Percentiles rank a stretch among this genome's conserved stretches.
phyloP scores from a whole-genome alignment of 148 eudicot species.

The Arctostaphylos glauca region DNA sequence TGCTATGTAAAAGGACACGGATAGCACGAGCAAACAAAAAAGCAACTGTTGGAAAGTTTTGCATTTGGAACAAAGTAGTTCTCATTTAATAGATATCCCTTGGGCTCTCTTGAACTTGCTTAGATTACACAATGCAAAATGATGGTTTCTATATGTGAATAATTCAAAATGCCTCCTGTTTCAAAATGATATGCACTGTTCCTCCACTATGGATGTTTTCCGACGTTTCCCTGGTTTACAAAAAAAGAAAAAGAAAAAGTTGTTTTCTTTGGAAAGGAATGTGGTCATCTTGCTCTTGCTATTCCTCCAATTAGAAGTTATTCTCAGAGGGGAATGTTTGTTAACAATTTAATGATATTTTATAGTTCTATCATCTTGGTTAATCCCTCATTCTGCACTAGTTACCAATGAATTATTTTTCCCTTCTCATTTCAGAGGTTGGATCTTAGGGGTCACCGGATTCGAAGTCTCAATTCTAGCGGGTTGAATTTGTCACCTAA shows the following conservation, averaged over 20 bases:
- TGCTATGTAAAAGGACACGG: not conserved
- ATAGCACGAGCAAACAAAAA: not conserved
- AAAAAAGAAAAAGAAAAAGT: not conserved
- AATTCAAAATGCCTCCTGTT: not conserved
- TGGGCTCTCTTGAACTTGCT: not conserved
- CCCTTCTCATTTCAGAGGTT: constrained; percentile 55
- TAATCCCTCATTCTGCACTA: not conserved
- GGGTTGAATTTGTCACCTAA: constrained; percentile 72
- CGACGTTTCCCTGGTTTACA: too few relatives aligned
- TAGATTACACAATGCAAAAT: not conserved
- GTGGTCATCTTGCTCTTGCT: constrained; percentile 1
- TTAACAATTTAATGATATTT: not conserved
- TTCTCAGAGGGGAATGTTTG: not conserved
- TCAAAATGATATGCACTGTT: not conserved
- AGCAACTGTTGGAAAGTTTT: not conserved
- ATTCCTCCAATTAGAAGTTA: not conserved
- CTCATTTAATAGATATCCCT: not conserved
- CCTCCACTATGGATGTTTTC: not conserved
- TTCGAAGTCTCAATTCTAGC: constrained; percentile 57
- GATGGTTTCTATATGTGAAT: not conserved
- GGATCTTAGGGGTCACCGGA: constrained; percentile 90
- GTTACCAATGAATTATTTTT: not conserved
- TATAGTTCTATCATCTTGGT: not conserved
- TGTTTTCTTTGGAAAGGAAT: not conserved
- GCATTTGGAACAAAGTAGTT: not conserved